These are phyloP conservation scores for Linnemannia hyalina DNA, from an alignment of 192 early-diverging fungal genomes.

Conservation along the genomic window DNA sequence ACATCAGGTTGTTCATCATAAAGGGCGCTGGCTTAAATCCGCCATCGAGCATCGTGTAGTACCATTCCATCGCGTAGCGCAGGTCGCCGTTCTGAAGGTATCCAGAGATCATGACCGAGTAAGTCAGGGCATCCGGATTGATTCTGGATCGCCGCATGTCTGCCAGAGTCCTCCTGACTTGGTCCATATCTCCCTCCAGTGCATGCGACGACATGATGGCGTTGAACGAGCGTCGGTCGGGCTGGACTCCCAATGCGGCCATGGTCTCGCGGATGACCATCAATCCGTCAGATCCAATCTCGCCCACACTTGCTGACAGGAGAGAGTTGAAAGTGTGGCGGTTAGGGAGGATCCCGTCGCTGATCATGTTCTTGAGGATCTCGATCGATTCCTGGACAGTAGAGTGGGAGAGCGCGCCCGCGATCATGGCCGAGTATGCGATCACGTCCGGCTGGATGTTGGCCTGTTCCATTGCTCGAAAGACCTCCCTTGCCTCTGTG, in stretches of 20 bases:
- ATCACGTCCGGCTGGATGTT: slow-evolving; percentile 53
- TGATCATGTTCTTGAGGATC: slow-evolving; percentile 40
- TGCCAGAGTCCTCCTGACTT: slow-evolving; percentile 21
- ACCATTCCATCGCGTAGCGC: slow-evolving; percentile 52
- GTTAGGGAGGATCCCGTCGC: slow-evolving; percentile 44
- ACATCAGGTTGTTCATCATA: slow-evolving; percentile 49
- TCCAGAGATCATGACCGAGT: slow-evolving; percentile 50
- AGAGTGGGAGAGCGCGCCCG: slow-evolving; percentile 22
- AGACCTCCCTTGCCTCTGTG: slow-evolving; percentile 40
- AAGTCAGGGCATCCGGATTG: slow-evolving; percentile 34
- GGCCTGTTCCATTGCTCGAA: slow-evolving; percentile 36
- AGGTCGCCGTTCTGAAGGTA: slow-evolving; percentile 51
- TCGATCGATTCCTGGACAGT: slow-evolving; percentile 37
- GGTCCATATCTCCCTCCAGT: slow-evolving; percentile 42
- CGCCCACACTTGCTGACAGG: slow-evolving; percentile 38
- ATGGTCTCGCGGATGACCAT: slow-evolving; percentile 39
- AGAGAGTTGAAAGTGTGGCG: slow-evolving; percentile 46
- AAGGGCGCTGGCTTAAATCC: slow-evolving; percentile 19
- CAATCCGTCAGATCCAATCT: slow-evolving; percentile 27
- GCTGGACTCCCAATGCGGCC: slow-evolving; percentile 25
- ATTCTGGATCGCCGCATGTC: slow-evolving; percentile 40
- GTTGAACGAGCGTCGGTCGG: slow-evolving; percentile 48
- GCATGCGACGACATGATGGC: slow-evolving; percentile 43
- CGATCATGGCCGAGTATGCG: slow-evolving; percentile 48
- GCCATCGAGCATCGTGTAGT: slow-evolving; percentile 44